Base-by-base conservation (phyloP, 345 rosid genomes). In the Eutrema yunnanense region DNA sequence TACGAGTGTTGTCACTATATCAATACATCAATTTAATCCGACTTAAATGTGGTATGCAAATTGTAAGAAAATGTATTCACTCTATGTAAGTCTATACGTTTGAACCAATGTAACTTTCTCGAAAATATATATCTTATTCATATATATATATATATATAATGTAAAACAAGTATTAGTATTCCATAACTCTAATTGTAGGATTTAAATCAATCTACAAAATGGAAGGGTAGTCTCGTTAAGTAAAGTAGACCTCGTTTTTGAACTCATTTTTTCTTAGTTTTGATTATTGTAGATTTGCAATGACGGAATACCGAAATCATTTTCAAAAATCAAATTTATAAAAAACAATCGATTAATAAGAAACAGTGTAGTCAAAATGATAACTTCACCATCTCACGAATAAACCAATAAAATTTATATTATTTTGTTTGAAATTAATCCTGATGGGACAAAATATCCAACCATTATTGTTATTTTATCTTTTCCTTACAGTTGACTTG, bases 401-500 rank as follows among this genome's bases (percentile, higher is more conserved):
- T 33, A 16, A 36, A 22, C 22, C 75, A 33, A 4, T 42, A 12
- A 22, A 43, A 4, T 19, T 6, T 34, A 9, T 19, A 40, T 2
- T 10, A 32, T 11, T 65, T 19, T 57, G 6, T 27, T 13, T 46
- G 57, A 34, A 36, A n/a, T 9, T 64, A 69, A 88, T 85, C 81
- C 83, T 86, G 69, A 87, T 69, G 66, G 76, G 40, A 57, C 33
- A 41, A 42, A 41, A 37, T 42, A 41, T 48, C 73, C 48, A 60
- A 42, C 55, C 67, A 67, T 51, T 59, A 14, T 41, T 60, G 38
- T 60, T 42, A 10, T 60, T 60, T 62, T 41, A 19, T 62, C 40
- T 65, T 19, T 56, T 65, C 30, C 65, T 82, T 37, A 63, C 78
- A 60, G 88, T 87, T 85, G 91, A 89, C 90, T 87, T 85, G 91